Evolutionary conservation across 2,329 filamentous ascomycete genomes (phyloP).

Genomic region (Cladosporium sp.): DNA sequence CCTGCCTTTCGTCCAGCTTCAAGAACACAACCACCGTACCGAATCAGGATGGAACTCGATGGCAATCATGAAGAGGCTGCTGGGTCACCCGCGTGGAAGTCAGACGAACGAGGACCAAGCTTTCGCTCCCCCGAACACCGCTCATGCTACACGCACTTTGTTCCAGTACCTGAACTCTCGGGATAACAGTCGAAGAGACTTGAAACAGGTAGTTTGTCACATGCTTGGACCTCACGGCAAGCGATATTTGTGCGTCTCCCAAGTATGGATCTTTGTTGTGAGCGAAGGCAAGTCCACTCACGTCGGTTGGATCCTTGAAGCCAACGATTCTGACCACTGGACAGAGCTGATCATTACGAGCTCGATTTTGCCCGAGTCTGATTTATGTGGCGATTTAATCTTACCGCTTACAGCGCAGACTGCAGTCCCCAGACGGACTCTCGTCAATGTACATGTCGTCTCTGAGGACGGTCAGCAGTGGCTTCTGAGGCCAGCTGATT

Average conservation of each 20-base stretch:
- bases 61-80: not conserved
- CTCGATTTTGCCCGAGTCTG: not conserved
- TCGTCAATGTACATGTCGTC: not conserved
- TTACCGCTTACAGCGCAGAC: not conserved
- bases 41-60: not conserved
- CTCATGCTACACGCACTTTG: not conserved
- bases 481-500: not conserved
- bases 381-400: not conserved
- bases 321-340: too few species aligned
- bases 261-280: not conserved
- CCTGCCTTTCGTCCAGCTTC: not conserved
- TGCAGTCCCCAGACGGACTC: not conserved
- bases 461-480: not conserved
- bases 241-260: not conserved
- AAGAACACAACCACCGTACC: not conserved
- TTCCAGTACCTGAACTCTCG: not conserved
- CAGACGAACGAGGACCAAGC: not conserved
- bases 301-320: too few species aligned
- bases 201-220: not conserved
- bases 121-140: not conserved
- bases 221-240: not conserved
- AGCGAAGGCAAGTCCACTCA: not conserved
- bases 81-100: not conserved
- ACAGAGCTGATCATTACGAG: not conserved
- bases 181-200: not conserved